Evolutionary conservation across 768 basidiomycete genomes (phyloP).

Genomic region (Boletus rex-veris): DNA sequence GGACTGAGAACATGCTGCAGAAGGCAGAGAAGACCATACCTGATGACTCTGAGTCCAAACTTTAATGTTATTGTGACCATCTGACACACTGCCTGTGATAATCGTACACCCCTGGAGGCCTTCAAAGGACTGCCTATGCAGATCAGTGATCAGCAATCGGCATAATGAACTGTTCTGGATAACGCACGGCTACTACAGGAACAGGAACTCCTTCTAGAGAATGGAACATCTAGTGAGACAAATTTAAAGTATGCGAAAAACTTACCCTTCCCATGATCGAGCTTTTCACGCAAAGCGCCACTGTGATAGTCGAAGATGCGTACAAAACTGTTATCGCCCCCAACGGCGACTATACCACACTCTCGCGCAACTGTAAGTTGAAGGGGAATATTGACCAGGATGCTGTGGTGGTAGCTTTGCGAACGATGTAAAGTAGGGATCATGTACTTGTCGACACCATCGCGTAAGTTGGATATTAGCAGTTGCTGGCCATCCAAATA

Average conservation of each 20-base stretch:
- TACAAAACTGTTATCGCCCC: neutral
- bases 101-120: neutral
- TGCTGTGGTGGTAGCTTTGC: neutral
- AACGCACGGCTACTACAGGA: neutral
- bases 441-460: too few species aligned
- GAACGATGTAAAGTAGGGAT: too few species aligned
- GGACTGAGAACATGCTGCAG: too few species aligned
- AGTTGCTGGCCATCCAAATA: too few species aligned
- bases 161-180: neutral
- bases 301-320: neutral
- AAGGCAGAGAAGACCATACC: too few species aligned
- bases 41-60: neutral
- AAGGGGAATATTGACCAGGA: neutral
- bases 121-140: neutral
- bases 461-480: too few species aligned
- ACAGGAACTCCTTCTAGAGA: neutral
- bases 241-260: too few species aligned
- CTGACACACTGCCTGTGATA: neutral
- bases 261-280: neutral
- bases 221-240: too few species aligned
- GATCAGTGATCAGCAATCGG: neutral
- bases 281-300: neutral
- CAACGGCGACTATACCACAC: neutral
- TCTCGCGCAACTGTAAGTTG: neutral
- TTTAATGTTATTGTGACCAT: slow-evolving; percentile 3